phyloP scores from a whole-genome alignment of 805 yeast species.

The Candida xiaguanensis region DNA sequence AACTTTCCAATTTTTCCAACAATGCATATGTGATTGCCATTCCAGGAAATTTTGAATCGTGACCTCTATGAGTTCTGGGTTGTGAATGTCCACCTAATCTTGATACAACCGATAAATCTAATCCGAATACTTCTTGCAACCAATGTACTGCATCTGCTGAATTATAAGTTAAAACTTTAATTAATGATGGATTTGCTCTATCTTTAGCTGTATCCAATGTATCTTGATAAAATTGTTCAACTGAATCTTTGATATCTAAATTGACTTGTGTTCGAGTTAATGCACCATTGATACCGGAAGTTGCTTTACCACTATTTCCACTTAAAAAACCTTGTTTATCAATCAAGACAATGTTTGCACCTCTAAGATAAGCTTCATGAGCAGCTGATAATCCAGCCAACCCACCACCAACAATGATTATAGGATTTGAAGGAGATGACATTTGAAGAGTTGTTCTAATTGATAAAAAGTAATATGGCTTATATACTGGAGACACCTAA shows the following conservation, averaged over 20 bases:
- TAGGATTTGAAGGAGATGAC: slow-evolving; percentile 28
- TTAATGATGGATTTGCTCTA: slow-evolving; percentile 55
- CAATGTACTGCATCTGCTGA: slow-evolving; percentile 69
- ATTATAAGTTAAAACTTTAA: slow-evolving; percentile 55
- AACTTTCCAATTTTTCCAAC: slow-evolving; percentile 46
- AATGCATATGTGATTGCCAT: slow-evolving; percentile 59
- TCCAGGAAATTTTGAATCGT: slow-evolving; percentile 61
- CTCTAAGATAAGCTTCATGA: slow-evolving; percentile 51
- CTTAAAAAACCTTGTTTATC: slow-evolving; percentile 62
- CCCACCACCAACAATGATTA: slow-evolving; percentile 63
- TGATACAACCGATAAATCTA: slow-evolving; percentile 66
- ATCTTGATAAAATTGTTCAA: slow-evolving; percentile 58
- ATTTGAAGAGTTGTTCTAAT: background rate
- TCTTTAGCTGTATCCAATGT: slow-evolving; percentile 64
- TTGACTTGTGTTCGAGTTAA: slow-evolving; percentile 56
- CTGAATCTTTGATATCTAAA: slow-evolving; percentile 50
- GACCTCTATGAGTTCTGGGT: slow-evolving; percentile 79
- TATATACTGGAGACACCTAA: background rate
- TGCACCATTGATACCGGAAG: slow-evolving; percentile 73
- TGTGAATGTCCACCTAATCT: slow-evolving; percentile 80
- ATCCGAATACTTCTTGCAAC: slow-evolving; percentile 59
- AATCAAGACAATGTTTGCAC: slow-evolving; percentile 49
- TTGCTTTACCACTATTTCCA: slow-evolving; percentile 65
- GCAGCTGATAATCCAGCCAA: slow-evolving; percentile 63
- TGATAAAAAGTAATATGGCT: background rate